These are phyloP conservation scores for Penicillium ochrochloron DNA, from an alignment of 495 filamentous ascomycete species.

Conservation along the genomic window DNA sequence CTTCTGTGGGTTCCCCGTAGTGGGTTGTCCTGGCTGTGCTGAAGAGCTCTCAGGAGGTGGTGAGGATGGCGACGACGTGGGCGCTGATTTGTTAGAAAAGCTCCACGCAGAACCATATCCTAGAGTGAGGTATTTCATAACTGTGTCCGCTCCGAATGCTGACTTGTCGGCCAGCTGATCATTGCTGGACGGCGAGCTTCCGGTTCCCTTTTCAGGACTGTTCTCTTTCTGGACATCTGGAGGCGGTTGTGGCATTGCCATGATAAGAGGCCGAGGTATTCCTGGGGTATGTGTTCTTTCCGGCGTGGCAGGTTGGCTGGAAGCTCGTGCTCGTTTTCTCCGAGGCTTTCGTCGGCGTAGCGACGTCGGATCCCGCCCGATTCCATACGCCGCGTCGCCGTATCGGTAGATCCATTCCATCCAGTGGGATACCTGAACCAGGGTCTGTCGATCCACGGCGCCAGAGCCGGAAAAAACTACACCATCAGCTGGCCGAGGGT, in stretches of 20 bases:
- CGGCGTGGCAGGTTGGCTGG: constrained; percentile 24
- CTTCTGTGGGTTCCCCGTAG: constrained; percentile 10
- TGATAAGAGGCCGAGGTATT: constrained; percentile 52
- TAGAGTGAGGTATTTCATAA: constrained; percentile 64
- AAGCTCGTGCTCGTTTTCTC: constrained; percentile 26
- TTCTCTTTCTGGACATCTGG: constrained; percentile 19
- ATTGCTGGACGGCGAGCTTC: constrained; percentile 24
- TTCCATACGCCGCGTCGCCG: constrained; percentile 79
- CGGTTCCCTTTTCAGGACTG: constrained; percentile 20
- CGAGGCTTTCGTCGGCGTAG: constrained; percentile 50
- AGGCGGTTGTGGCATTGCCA: constrained; percentile 30
- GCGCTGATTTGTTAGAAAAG: constrained; percentile 36
- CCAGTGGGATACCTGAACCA: constrained; percentile 75
- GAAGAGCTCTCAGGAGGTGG: constrained; percentile 20
- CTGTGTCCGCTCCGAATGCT: constrained; percentile 45
- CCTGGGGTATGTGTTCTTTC: constrained; percentile 42
- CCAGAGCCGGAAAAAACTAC: constrained; percentile 82
- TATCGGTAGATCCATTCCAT: constrained; percentile 80
- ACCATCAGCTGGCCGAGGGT: constrained; percentile 74
- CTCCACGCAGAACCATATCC: constrained; percentile 67
- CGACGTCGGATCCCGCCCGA: constrained; percentile 71
- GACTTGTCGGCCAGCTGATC: constrained; percentile 32
- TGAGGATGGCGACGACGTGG: constrained; percentile 20
- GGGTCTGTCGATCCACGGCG: constrained; percentile 63
- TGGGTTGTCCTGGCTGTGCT: constrained; percentile 6